phyloP scores from a whole-genome alignment of 192 early-diverging fungal genomes.

The Linnemannia schmuckeri region DNA sequence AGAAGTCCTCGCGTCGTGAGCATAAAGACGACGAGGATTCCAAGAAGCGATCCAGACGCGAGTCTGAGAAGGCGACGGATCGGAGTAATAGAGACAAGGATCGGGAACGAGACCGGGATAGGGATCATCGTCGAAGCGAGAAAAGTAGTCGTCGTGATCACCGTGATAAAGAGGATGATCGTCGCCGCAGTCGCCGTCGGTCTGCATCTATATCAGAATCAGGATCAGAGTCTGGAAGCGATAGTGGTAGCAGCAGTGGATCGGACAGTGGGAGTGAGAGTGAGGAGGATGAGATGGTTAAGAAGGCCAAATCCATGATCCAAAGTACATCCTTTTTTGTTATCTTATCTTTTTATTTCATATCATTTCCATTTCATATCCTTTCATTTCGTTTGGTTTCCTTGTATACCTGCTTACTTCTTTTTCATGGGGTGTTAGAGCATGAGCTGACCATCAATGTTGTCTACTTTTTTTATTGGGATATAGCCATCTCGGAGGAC shows the following conservation, averaged over 20 bases:
- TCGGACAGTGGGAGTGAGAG: conserved; percentile 29
- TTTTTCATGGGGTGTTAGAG: too few relatives aligned
- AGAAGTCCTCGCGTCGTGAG: not conserved
- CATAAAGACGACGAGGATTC: not conserved
- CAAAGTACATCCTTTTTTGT: conserved; percentile 19
- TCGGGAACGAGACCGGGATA: conserved; percentile 4
- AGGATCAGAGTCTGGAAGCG: conserved; percentile 9
- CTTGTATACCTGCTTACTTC: too few relatives aligned
- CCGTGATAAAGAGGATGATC: not conserved
- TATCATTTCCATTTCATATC: not conserved
- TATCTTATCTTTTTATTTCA: not conserved
- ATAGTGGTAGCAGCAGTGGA: conserved; percentile 22
- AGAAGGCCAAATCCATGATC: conserved; percentile 53
- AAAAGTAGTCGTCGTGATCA: conserved; percentile 8
- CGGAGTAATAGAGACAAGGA: conserved; percentile 12
- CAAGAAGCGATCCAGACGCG: conserved; percentile 22
- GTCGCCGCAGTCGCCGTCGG: not conserved
- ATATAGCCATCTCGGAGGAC: conserved; percentile 70
- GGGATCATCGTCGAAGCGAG: not conserved
- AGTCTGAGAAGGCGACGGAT: conserved; percentile 16
- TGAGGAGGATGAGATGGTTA: conserved; percentile 40
- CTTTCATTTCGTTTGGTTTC: not conserved
- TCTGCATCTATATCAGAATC: conserved; percentile 8
- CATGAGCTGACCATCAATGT: too few relatives aligned
- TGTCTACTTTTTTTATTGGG: not conserved